Percentiles rank a stretch among this genome's conserved stretches.
Evolutionary conservation across 305 asterid species (phyloP).

Genomic region (Fraxinus latifolia): DNA sequence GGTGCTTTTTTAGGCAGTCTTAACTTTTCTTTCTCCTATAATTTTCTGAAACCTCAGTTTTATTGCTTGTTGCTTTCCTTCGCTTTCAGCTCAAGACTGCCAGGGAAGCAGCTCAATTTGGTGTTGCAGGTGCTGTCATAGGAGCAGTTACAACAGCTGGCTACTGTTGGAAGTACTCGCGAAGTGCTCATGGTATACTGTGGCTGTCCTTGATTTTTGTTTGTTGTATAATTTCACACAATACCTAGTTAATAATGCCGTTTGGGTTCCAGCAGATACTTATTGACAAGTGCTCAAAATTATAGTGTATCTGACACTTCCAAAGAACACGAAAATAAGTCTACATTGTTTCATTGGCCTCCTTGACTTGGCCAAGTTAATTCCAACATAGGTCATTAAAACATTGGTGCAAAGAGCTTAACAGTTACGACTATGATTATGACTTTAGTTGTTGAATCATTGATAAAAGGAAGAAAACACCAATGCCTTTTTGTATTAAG

Average conservation of each 20-base stretch:
- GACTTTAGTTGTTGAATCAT: not conserved
- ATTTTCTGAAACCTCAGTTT: not conserved
- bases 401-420: not conserved
- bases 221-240: not conserved
- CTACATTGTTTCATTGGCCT: not conserved
- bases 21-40: not conserved
- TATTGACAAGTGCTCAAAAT: not conserved
- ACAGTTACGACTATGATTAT: not conserved
- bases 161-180: slow-evolving; percentile 71
- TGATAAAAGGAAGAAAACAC: not conserved
- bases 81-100: slow-evolving; percentile 72
- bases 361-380: not conserved
- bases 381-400: not conserved
- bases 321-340: not conserved
- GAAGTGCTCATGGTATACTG: slow-evolving; percentile 71
- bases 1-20: not conserved
- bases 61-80: not conserved
- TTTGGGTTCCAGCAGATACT: slow-evolving; percentile 1
- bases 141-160: slow-evolving; percentile 81
- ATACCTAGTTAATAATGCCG: not conserved
- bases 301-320: not conserved
- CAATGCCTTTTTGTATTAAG: not conserved
- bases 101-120: slow-evolving; percentile 57
- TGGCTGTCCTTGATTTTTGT: not conserved
- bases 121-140: slow-evolving; percentile 64